phyloP scores from a whole-genome alignment of 805 yeast species.

The Candida maris region DNA sequence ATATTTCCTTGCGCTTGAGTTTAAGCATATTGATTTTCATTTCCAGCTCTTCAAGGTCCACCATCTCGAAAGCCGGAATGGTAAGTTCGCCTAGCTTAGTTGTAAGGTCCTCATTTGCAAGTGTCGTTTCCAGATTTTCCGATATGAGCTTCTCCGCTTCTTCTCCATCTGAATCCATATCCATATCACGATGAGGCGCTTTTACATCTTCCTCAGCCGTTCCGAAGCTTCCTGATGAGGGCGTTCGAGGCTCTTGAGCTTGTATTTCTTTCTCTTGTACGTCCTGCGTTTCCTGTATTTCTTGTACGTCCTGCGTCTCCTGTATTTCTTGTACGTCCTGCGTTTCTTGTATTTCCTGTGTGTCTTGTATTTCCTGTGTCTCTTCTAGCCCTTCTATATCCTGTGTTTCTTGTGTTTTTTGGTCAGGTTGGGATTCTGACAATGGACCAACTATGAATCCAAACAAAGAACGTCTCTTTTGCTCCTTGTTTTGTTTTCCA shows the following conservation, averaged over 20 bases:
- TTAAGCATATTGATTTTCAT: conserved; percentile 12
- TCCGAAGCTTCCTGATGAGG: neutral
- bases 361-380: neutral
- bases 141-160: conserved; percentile 1
- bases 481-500: neutral
- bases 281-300: no score
- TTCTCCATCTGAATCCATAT: neutral
- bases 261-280: neutral
- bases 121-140: neutral
- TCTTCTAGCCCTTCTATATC: neutral
- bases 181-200: neutral
- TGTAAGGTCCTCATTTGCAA: neutral
- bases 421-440: neutral
- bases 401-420: neutral
- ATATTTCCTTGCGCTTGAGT: conserved; percentile 12
- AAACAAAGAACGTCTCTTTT: conserved; percentile 1
- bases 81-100: conserved; percentile 3
- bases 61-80: conserved; percentile 6
- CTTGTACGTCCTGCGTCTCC: neutral
- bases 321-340: neutral
- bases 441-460: no score
- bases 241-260: neutral
- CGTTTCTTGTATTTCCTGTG: neutral
- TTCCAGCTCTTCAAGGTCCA: conserved; percentile 12
- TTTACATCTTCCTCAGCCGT: neutral